These are phyloP conservation scores for Candida pseudofarinosa DNA, from an alignment of 805 yeast genomes.

Conservation along the genomic window DNA sequence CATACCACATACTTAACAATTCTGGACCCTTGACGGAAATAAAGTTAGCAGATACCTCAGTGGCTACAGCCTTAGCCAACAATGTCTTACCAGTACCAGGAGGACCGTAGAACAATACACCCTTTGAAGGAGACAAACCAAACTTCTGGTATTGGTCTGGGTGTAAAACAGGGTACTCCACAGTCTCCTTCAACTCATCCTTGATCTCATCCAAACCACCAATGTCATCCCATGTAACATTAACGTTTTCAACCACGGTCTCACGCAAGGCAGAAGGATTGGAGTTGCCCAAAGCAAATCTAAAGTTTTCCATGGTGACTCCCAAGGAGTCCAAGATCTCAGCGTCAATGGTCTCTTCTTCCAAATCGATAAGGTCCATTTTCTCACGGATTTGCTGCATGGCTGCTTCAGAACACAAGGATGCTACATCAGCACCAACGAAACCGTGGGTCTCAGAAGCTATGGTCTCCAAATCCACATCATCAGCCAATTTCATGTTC, in stretches of 20 bases:
- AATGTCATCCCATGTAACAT: conserved; percentile 98
- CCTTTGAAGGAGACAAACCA: conserved; percentile 96
- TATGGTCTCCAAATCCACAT: conserved; percentile 91
- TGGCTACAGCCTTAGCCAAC: conserved; percentile 98
- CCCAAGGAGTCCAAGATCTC: conserved; percentile 94
- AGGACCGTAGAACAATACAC: conserved; percentile 98
- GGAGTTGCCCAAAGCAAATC: conserved; percentile 95
- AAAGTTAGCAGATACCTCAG: conserved; percentile 97
- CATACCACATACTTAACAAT: conserved; percentile 97
- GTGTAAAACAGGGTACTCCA: conserved; percentile 97
- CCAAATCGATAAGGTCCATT: conserved; percentile 96
- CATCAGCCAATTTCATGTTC: conserved; percentile 94
- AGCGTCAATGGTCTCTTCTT: conserved; percentile 95
- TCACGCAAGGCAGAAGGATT: conserved; percentile 99
- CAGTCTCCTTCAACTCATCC: conserved; percentile 96
- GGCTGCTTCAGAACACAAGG: conserved; percentile 99
- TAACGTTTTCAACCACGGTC: conserved; percentile 97
- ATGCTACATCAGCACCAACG: conserved; percentile 98
- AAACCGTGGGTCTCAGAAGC: conserved; percentile 99
- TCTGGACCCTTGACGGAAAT: conserved; percentile 97
- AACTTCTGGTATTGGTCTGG: conserved; percentile 98
- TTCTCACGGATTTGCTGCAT: conserved; percentile 99
- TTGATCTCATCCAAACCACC: conserved; percentile 97
- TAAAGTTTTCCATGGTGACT: conserved; percentile 98
- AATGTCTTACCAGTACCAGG: conserved; percentile 99